Evolutionary conservation across 805 yeast genomes (phyloP).

Genomic region (Metschnikowia borealis): DNA sequence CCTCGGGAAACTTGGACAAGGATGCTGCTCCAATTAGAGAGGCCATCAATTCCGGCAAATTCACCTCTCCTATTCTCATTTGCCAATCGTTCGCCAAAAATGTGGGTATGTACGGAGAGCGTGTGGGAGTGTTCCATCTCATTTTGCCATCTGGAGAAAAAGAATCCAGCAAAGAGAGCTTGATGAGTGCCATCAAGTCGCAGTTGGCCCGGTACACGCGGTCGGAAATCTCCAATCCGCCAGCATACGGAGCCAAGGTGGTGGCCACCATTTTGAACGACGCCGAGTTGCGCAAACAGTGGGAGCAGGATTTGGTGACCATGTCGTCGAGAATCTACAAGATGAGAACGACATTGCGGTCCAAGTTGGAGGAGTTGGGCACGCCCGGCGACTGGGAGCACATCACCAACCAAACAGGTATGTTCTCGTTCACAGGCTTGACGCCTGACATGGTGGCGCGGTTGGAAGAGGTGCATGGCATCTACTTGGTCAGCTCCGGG

Average conservation of each 20-base stretch:
- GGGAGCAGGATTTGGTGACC: slow-evolving; percentile 79
- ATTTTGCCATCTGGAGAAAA: slow-evolving; percentile 40
- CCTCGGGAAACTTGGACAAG: slow-evolving; percentile 76
- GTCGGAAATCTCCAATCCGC: slow-evolving; percentile 88
- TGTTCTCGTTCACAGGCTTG: slow-evolving; percentile 95
- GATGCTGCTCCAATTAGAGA: slow-evolving; percentile 82
- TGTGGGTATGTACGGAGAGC: slow-evolving; percentile 96
- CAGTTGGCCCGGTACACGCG: slow-evolving; percentile 76
- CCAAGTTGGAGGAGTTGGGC: slow-evolving; percentile 49
- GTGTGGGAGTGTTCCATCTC: slow-evolving; percentile 90
- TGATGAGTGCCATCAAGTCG: slow-evolving; percentile 43
- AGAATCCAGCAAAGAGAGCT: slow-evolving; percentile 5
- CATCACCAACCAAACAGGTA: slow-evolving; percentile 85
- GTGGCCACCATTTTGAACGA: slow-evolving; percentile 71
- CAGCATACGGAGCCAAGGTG: slow-evolving; percentile 91
- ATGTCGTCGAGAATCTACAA: slow-evolving; percentile 81
- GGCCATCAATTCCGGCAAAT: slow-evolving; percentile 43
- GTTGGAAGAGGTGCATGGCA: slow-evolving; percentile 72
- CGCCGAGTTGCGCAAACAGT: slow-evolving; percentile 65
- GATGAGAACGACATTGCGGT: slow-evolving; percentile 72
- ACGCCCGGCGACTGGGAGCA: slow-evolving; percentile 96
- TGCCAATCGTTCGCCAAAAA: slow-evolving; percentile 97
- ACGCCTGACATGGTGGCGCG: slow-evolving; percentile 69
- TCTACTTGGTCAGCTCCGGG: slow-evolving; percentile 78
- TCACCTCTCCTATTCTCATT: slow-evolving; percentile 54